These are phyloP conservation scores for Trypanosoma lewisi DNA, from an alignment of 208 protist genomes.

Conservation along the genomic window DNA sequence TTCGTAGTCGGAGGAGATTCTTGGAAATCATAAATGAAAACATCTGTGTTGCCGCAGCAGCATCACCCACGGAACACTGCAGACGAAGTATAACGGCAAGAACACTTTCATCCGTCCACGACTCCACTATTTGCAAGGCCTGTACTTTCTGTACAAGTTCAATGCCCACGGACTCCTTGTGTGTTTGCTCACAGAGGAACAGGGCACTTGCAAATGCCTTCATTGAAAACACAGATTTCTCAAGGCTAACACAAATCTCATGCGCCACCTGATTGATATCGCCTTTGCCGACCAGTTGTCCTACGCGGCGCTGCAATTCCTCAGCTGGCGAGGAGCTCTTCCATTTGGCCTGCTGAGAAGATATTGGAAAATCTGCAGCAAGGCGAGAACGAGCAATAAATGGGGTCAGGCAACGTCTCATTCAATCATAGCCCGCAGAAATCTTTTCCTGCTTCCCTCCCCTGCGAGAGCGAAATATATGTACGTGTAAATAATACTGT, in stretches of 20 bases:
- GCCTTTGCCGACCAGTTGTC: slow-evolving; percentile 17
- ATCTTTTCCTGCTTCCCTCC: background rate
- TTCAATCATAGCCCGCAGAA: background rate
- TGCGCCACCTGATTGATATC: slow-evolving; percentile 10
- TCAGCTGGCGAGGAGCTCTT: slow-evolving; percentile 19
- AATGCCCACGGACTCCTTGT: slow-evolving; percentile 33
- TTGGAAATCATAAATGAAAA: slow-evolving; percentile 55
- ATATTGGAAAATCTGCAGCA: background rate
- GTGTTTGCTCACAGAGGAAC: slow-evolving; percentile 40
- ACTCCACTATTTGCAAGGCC: slow-evolving; percentile 7
- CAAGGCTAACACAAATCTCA: slow-evolving; percentile 9
- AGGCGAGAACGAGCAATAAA: background rate
- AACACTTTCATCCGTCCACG: slow-evolving; percentile 60
- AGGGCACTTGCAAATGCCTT: slow-evolving; percentile 50
- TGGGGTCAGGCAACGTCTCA: background rate
- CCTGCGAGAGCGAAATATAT: too few species aligned
- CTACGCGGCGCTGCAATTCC: slow-evolving; percentile 23
- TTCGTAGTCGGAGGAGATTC: slow-evolving; percentile 46
- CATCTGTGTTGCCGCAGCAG: slow-evolving; percentile 41
- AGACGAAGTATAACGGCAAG: slow-evolving; percentile 60
- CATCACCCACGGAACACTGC: slow-evolving; percentile 50
- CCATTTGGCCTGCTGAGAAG: background rate
- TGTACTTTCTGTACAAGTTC: slow-evolving; percentile 46
- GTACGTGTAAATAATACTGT: too few species aligned
- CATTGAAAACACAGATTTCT: slow-evolving; percentile 24